Evolutionary conservation across 2,329 filamentous ascomycete species (phyloP), one percentile per base, ranked within the genome.

Genomic region (Didymella arachidicola): DNA sequence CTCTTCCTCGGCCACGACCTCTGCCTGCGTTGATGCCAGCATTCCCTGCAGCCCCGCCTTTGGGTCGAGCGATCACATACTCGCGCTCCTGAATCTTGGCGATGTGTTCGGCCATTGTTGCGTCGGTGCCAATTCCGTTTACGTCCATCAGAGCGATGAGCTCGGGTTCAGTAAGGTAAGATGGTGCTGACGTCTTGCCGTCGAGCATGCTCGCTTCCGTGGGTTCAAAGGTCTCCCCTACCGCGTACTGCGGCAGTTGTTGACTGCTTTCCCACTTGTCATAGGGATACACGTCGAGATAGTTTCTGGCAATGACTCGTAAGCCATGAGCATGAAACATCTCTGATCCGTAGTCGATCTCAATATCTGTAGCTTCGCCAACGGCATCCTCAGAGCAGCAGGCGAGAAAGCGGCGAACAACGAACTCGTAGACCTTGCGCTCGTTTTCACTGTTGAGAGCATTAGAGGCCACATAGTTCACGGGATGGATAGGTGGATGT

Each of bases 41-140:
- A 25, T 59, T 70, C 19, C 63, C 71, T 49, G 67, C 69, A 29
- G 71, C 74, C 41, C 74, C 68, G 18, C 71, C 76, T 61, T 78
- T 83, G 71, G 83, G 72, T 79, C 86, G 72, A 72, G 90, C 89
- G 56, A 87, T 86, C 48, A 93, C 94, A 71, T 99, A 99, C 67
- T 93, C 84, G 59, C 95, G 84, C 58, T 93, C 87, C 77, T 98
- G 93, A 69, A 99, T 96, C 78, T 94, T 99, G 59, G 91, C 88
- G 70, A 99, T 99, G 73, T 99, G 95, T 70, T 99, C 95, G 0
- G 95, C 95, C 95, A 99, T 99, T 1, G 95, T 99, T 7, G 95
- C 95, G 79, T 99, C 95, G 10, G 95, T 99, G 12, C 95, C 95
- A 64, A 99, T 99, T 2, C 95, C 95, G 73, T 99, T 99, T 43